Evolutionary conservation across 805 yeast genomes (phyloP).

Genomic region (Grigorovia humatica): DNA sequence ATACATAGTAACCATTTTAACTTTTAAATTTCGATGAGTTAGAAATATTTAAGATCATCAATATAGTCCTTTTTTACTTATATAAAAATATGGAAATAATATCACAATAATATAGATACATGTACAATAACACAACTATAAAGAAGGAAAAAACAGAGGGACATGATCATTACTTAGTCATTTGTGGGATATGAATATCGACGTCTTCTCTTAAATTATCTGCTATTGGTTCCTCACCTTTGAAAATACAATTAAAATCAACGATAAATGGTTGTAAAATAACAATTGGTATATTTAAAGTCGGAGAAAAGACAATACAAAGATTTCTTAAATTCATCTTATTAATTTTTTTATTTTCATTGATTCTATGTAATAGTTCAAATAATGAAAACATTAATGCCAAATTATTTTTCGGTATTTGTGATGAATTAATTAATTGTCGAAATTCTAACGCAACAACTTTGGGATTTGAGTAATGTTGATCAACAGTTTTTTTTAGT

Average conservation of each 20-base stretch:
- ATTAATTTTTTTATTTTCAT: slow-evolving; percentile 50
- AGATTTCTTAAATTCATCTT: slow-evolving; percentile 77
- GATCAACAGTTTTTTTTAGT: slow-evolving; percentile 30
- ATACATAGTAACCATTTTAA: too few species aligned
- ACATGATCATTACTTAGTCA: slow-evolving; percentile 1
- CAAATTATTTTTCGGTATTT: slow-evolving; percentile 43
- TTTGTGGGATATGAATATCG: slow-evolving; percentile 43
- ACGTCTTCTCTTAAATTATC: slow-evolving; percentile 37
- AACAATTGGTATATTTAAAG: slow-evolving; percentile 56
- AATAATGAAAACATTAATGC: slow-evolving; percentile 58
- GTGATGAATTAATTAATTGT: slow-evolving; percentile 23
- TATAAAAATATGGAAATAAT: not conserved
- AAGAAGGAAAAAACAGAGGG: too few species aligned
- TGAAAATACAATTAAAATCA: slow-evolving; percentile 55
- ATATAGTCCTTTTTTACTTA: too few species aligned
- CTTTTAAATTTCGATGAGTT: too few species aligned
- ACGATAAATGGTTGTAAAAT: slow-evolving; percentile 49
- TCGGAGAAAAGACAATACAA: slow-evolving; percentile 75
- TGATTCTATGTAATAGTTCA: slow-evolving; percentile 54
- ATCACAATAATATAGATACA: not conserved
- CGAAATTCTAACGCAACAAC: slow-evolving; percentile 24
- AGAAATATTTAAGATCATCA: too few species aligned
- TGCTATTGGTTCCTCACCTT: slow-evolving; percentile 35
- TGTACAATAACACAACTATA: not conserved
- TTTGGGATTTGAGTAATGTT: slow-evolving; percentile 23